Evolutionary conservation across 148 eudicot species (phyloP).

Genomic region (Dysphania ambrosioides): DNA sequence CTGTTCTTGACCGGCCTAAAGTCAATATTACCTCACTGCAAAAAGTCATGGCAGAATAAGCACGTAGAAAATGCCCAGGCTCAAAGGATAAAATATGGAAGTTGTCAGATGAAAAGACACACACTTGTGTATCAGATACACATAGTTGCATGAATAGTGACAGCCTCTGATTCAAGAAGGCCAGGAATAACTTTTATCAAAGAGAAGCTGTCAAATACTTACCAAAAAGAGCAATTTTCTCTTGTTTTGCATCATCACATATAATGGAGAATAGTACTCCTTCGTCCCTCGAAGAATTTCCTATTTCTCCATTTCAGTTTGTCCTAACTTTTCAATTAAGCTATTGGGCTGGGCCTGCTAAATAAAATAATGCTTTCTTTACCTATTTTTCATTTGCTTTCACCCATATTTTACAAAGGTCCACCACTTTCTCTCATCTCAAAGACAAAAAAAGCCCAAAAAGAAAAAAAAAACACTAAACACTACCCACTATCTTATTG

Average conservation of each 20-base stretch:
- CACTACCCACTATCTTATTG: too few species aligned
- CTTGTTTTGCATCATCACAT: background rate
- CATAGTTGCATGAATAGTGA: background rate
- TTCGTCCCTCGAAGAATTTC: too few species aligned
- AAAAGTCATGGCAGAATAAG: slow-evolving; percentile 27
- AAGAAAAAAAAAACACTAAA: too few species aligned
- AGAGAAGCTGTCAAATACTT: background rate
- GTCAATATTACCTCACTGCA: slow-evolving; percentile 98
- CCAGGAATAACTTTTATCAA: background rate
- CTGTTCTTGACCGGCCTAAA: slow-evolving; percentile 88
- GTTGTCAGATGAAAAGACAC: background rate
- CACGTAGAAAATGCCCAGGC: slow-evolving; percentile 1
- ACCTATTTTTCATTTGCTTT: too few species aligned
- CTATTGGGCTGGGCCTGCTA: too few species aligned
- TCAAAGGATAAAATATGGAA: slow-evolving; percentile 13
- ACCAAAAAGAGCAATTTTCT: background rate
- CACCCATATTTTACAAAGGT: too few species aligned
- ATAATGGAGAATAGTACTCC: background rate
- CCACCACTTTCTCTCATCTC: too few species aligned
- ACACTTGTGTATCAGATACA: background rate
- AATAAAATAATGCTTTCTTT: too few species aligned
- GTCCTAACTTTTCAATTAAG: too few species aligned
- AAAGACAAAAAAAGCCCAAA: too few species aligned
- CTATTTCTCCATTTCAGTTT: too few species aligned
- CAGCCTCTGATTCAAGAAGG: background rate